Evolutionary conservation across 495 filamentous ascomycete genomes (phyloP).

Genomic region (Astrothelium subdiscretum): DNA sequence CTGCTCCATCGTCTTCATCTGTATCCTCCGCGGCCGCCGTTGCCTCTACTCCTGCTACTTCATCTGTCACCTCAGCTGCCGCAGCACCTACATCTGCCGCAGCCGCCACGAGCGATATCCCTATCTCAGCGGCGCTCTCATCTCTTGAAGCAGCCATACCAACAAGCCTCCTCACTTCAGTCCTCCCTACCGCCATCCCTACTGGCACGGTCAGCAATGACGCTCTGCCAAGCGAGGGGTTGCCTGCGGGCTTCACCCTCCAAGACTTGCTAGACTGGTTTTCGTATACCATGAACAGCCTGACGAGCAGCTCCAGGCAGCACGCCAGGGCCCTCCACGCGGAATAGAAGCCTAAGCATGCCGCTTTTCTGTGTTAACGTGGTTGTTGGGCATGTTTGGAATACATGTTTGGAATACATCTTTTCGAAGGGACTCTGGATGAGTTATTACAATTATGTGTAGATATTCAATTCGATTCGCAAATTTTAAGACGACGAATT

Average conservation of each 20-base stretch:
- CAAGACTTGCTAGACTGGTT: neutral
- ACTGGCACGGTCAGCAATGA: neutral
- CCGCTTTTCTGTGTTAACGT: too few species aligned
- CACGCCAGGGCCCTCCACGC: neutral
- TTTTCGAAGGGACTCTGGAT: neutral
- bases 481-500: neutral
- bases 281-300: neutral
- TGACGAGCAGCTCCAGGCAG: neutral
- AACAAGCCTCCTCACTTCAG: neutral
- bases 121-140: neutral
- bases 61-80: neutral
- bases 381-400: too few species aligned
- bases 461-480: neutral
- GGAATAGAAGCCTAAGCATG: neutral
- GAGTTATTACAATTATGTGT: neutral
- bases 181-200: neutral
- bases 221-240: neutral
- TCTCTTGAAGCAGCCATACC: neutral
- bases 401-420: neutral
- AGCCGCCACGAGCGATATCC: neutral
- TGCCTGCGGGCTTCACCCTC: neutral
- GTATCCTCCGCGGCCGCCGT: neutral
- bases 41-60: constrained; percentile 5
- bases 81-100: neutral
- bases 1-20: constrained; percentile 6